These are phyloP conservation scores for Lipomyces sp. DNA, from an alignment of 805 yeast genomes.

Conservation along the genomic window DNA sequence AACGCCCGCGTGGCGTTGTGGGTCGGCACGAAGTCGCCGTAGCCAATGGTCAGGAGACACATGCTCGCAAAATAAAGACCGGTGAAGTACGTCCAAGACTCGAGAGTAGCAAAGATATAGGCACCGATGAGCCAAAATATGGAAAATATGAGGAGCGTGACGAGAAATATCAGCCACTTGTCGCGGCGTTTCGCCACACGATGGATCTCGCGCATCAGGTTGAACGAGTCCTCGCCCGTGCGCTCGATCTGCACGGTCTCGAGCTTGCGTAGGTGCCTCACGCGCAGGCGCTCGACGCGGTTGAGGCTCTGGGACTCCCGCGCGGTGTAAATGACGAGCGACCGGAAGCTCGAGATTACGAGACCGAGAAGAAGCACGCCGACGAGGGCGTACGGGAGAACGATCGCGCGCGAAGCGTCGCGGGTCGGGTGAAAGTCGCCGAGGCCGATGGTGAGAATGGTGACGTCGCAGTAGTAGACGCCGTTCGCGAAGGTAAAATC, in stretches of 20 bases:
- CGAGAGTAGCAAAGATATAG: constrained; percentile 54
- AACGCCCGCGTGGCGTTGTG: constrained; percentile 66
- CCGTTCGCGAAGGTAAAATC: constrained; percentile 59
- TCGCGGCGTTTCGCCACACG: constrained; percentile 31
- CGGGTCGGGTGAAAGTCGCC: constrained; percentile 66
- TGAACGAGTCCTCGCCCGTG: constrained; percentile 46
- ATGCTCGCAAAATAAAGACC: constrained; percentile 73
- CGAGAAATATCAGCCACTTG: constrained; percentile 28
- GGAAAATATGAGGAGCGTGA: constrained; percentile 16
- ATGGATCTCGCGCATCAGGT: constrained; percentile 53
- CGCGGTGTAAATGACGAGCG: constrained; percentile 58
- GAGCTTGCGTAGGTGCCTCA: constrained; percentile 34
- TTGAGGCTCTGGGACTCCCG: constrained; percentile 67
- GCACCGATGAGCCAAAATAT: constrained; percentile 74
- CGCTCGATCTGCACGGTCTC: neutral
- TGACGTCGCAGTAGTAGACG: constrained; percentile 67
- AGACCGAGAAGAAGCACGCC: constrained; percentile 76
- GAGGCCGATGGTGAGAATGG: constrained; percentile 73
- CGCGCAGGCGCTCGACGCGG: constrained; percentile 53
- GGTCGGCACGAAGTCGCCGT: constrained; percentile 69
- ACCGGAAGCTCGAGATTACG: constrained; percentile 64
- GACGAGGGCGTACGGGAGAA: constrained; percentile 59
- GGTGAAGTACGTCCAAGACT: constrained; percentile 69
- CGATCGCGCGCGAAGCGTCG: constrained; percentile 54
- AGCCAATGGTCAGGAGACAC: constrained; percentile 78